Base-by-base conservation (phyloP, 75 land plant species). In the Larix kaempferi region DNA sequence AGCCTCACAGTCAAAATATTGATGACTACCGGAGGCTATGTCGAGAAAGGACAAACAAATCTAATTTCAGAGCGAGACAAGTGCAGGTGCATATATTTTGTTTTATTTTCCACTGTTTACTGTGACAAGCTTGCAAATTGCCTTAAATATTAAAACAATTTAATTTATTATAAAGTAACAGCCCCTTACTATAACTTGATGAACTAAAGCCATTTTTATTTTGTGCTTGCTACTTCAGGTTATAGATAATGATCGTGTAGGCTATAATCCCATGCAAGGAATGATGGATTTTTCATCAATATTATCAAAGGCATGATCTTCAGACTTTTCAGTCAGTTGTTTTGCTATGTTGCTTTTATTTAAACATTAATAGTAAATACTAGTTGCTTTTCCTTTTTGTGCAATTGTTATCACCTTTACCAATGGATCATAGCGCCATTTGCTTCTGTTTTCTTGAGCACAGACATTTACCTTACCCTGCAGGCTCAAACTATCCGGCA, bases 241-340 rank as follows among this genome's bases (percentile, higher is more conserved):
- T 19, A 85, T 94, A 49, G 89, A 92, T 75, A 91, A 94, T 91
- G 98, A 94, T 74, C 94, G 84, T 84, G 99, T 95, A 62, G 89
- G 84, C 65, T 91, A 79, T 65, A 92, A 93, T 82, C 97, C 99
- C 37, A 84, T 87, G 86, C 99, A 94, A 77, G 90, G 93, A 57
- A 89, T 84, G 87, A 82, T 89, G 81, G 90, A 91, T 56, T 73
- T 89, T 66, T 85, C 86, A 74, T 52, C 88, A 25, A 79, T 90
- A 37, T 80, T 64, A 35, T 65, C 84, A 8, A 94, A 89, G 93
- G 98, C 89, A 91, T 37, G 74, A 33, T 39, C 59, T 23, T 74
- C 27, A 49, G 35, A 49, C 54, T 21, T 61, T 8, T 69, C 10
- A 8, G n/a, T 10, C 25, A 21, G 2, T n/a, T 69, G 21, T 16